These are phyloP conservation scores for Clavulina sp. DNA, from an alignment of 768 basidiomycete genomes.

Conservation along the genomic window DNA sequence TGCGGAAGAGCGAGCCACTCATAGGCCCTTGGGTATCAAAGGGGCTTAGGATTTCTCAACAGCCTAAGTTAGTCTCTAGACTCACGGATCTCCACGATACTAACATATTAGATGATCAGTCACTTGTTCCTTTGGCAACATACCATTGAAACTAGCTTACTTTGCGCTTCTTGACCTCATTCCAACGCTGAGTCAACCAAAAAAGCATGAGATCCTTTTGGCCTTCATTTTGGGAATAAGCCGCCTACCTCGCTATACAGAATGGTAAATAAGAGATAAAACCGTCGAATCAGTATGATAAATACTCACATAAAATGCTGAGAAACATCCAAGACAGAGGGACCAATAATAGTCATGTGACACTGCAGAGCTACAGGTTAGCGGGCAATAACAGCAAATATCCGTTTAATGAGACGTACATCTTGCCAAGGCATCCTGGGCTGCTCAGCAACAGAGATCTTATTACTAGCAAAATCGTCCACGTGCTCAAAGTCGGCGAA, in stretches of 20 bases:
- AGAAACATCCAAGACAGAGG: constrained; percentile 73
- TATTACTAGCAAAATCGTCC: constrained; percentile 52
- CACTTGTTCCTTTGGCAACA: too few relatives aligned
- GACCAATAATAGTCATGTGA: constrained; percentile 69
- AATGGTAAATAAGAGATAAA: neutral
- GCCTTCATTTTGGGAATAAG: too few relatives aligned
- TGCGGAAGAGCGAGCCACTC: constrained; percentile 72
- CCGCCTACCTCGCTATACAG: too few relatives aligned
- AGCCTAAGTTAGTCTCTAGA: neutral
- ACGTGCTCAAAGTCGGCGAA: constrained; percentile 71
- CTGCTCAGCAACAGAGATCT: constrained; percentile 46
- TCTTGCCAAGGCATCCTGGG: constrained; percentile 94
- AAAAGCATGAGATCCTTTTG: too few relatives aligned
- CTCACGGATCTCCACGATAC: neutral
- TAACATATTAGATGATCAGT: neutral
- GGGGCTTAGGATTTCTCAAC: neutral
- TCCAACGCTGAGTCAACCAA: constrained; percentile 20
- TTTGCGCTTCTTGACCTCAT: constrained; percentile 73
- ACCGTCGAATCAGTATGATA: constrained; percentile 82
- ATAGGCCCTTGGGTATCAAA: constrained; percentile 17
- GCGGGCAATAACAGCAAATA: neutral
- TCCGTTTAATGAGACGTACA: constrained; percentile 27
- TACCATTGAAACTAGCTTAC: constrained; percentile 20
- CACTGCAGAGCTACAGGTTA: constrained; percentile 26
- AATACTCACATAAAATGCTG: constrained; percentile 94